phyloP scores from a whole-genome alignment of 179 eudicot species.

The Silene noctiflora region DNA sequence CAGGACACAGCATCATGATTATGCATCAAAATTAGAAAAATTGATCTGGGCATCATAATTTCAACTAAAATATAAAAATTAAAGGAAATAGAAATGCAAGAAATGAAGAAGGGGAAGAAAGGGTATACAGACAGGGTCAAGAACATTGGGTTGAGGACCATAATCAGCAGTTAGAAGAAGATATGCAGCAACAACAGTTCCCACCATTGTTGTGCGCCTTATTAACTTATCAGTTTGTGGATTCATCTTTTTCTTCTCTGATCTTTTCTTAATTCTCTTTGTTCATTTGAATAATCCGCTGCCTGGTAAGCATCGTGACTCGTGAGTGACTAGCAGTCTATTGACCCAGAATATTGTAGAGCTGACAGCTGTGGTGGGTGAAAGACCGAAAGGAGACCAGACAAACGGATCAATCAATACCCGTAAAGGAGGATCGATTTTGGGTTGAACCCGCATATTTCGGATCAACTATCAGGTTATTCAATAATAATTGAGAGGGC shows the following conservation, averaged over 20 bases:
- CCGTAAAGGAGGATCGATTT: no score
- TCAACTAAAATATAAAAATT: no score
- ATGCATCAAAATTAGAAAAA: neutral
- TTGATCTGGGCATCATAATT: neutral
- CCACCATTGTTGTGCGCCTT: slow-evolving; percentile 38
- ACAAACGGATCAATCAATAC: no score
- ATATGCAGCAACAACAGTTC: slow-evolving; percentile 36
- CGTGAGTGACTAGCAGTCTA: no score
- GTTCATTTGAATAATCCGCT: neutral
- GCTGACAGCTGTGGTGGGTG: no score
- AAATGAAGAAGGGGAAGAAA: neutral
- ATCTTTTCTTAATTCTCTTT: neutral
- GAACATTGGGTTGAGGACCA: slow-evolving; percentile 39
- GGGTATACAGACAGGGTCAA: slow-evolving; percentile 33
- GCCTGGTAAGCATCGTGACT: no score
- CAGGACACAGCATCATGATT: neutral
- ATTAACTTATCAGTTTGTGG: slow-evolving; percentile 33
- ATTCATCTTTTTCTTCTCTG: slow-evolving; percentile 26
- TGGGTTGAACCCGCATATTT: no score
- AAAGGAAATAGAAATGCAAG: neutral
- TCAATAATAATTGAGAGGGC: no score
- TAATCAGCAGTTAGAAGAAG: slow-evolving; percentile 41
- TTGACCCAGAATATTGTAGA: no score
- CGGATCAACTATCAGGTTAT: no score
- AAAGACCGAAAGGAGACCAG: no score